Conservation (phyloP, 768 basidiomycete genomes). For the Boletus rex-veris region DNA sequence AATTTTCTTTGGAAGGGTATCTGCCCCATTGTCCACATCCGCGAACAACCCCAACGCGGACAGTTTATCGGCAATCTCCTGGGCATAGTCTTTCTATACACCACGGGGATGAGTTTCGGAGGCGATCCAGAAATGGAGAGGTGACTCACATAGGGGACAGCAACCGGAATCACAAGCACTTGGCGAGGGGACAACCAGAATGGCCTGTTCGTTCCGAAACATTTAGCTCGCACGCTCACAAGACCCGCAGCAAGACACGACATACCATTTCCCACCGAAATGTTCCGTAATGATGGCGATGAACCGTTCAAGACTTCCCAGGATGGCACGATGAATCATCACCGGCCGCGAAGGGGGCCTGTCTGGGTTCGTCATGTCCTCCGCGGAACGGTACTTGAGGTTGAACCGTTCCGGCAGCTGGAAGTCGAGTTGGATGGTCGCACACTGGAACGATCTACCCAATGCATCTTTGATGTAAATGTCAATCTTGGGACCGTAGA, state of each 20-base stretch:
- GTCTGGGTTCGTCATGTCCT: conserved; percentile 49
- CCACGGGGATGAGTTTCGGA: conserved; percentile 1
- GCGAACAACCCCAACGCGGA: conserved; percentile 72
- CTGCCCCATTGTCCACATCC: conserved; percentile 88
- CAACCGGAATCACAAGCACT: conserved; percentile 91
- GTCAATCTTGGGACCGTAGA: conserved; percentile 99
- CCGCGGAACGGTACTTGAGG: conserved; percentile 81
- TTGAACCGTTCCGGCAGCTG: conserved; percentile 97
- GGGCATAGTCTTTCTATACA: conserved; percentile 82
- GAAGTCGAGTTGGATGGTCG: conserved; percentile 98
- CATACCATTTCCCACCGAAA: conserved; percentile 94
- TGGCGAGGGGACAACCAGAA: conserved; percentile 99
- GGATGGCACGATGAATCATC: conserved; percentile 96
- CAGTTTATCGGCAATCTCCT: conserved; percentile 70
- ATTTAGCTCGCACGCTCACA: background rate
- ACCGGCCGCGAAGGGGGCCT: conserved; percentile 74
- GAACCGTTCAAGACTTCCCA: conserved; percentile 93
- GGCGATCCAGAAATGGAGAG: background rate
- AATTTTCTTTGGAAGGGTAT: conserved; percentile 96
- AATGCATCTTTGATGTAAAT: conserved; percentile 94
- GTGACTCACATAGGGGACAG: conserved; percentile 74
- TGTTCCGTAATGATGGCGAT: conserved; percentile 97
- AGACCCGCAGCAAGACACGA: background rate
- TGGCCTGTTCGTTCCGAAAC: conserved; percentile 53
- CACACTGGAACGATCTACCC: conserved; percentile 93